These are phyloP conservation scores for Aegilops speltoides DNA, from an alignment of 176 grass and related monocot species.

Conservation along the genomic window DNA sequence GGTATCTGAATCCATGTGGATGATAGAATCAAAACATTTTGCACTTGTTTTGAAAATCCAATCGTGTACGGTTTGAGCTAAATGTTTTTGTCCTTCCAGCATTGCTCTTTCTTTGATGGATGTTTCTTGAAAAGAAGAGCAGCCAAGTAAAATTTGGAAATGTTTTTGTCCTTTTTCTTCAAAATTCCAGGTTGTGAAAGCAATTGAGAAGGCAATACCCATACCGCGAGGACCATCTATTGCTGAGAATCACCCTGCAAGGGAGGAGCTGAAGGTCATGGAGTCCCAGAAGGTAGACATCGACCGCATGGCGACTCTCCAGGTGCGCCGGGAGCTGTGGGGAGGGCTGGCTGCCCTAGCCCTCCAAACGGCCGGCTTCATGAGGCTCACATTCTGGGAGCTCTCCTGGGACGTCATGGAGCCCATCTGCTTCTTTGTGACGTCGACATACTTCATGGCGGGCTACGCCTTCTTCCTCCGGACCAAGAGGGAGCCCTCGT, in stretches of 20 bases:
- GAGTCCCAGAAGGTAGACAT: conserved; percentile 66
- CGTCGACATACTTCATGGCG: conserved; percentile 84
- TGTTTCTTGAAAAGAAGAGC: conserved; percentile 42
- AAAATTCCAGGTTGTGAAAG: conserved; percentile 63
- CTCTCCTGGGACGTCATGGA: conserved; percentile 99
- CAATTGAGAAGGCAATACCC: conserved; percentile 66
- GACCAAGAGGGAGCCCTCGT: conserved; percentile 85
- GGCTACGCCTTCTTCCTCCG: conserved; percentile 90
- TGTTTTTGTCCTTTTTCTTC: conserved; percentile 36
- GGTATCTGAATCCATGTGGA: neutral
- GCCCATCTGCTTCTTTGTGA: conserved; percentile 95
- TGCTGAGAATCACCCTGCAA: neutral
- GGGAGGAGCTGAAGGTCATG: conserved; percentile 62
- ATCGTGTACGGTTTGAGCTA: neutral
- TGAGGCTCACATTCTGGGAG: conserved; percentile 97
- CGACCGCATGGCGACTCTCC: conserved; percentile 30
- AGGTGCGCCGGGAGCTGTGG: conserved; percentile 78
- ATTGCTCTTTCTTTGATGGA: conserved; percentile 39
- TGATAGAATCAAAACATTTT: neutral
- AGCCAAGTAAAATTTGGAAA: conserved; percentile 55
- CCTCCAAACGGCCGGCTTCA: conserved; percentile 71
- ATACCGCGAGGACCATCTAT: neutral
- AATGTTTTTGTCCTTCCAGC: neutral
- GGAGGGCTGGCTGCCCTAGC: conserved; percentile 59
- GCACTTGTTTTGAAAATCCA: neutral